These are phyloP conservation scores for Neopestalotiopsis sp. DNA, from an alignment of 2,329 filamentous ascomycete species.

Conservation along the genomic window DNA sequence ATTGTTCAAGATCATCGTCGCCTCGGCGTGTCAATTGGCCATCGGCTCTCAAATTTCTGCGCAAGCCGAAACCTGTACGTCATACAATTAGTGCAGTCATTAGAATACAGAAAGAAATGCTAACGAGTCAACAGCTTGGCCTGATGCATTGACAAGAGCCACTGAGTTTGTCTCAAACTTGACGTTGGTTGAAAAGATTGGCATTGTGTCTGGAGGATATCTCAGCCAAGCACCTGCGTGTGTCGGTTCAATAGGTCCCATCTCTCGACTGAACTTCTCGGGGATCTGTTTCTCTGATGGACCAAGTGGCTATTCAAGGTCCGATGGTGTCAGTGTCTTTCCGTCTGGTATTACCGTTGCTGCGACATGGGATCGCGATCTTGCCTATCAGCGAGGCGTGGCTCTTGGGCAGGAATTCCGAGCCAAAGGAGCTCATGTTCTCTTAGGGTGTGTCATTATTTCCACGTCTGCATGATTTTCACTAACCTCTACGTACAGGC, in stretches of 20 bases:
- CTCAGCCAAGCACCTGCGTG: conserved; percentile 15
- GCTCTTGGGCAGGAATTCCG: conserved; percentile 66
- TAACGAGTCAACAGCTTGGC: conserved; percentile 51
- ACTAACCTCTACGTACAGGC: conserved; percentile 31
- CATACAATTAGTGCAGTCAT: neutral
- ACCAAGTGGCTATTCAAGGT: conserved; percentile 69
- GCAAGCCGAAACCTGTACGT: neutral
- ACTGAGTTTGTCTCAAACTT: conserved; percentile 67
- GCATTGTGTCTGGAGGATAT: conserved; percentile 1
- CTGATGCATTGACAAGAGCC: conserved; percentile 63
- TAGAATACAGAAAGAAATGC: neutral
- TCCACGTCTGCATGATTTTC: neutral
- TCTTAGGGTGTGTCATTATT: conserved; percentile 46
- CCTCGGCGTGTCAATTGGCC: neutral
- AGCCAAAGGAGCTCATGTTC: conserved; percentile 75
- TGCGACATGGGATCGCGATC: conserved; percentile 71
- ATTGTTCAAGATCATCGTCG: neutral
- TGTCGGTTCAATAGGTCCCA: conserved; percentile 46
- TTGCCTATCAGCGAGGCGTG: conserved; percentile 53
- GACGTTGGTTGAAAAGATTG: conserved; percentile 67
- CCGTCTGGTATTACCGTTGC: conserved; percentile 73
- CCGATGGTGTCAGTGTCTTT: conserved; percentile 73
- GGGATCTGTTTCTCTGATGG: conserved; percentile 73
- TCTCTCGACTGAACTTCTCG: conserved; percentile 60
- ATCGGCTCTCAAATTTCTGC: neutral